Base-by-base conservation (phyloP, 2,329 filamentous ascomycete species). In the Venturia aucupariae region DNA sequence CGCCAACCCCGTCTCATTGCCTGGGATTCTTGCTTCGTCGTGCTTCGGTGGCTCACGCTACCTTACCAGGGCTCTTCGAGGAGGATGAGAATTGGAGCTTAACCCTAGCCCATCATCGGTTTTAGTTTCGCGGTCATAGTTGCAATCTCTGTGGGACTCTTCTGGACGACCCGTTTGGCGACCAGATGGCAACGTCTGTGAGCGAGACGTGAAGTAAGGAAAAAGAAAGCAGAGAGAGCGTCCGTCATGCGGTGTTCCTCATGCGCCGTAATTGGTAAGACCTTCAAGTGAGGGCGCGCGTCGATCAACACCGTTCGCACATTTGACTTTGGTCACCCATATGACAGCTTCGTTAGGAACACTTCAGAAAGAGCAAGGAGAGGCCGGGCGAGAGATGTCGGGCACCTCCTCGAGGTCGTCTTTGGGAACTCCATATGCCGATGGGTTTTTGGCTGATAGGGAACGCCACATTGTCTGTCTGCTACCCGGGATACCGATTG, bases 91-190 rank as follows among this genome's bases (percentile, higher is more conserved):
- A 78, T 88, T 86, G 90, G 90, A 92, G 92, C 90, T 92, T 96
- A 96, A 96, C 92, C 92, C 92, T 96, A 96, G 89, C 83, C 80
- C 80, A 77, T 79, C 76, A 80, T 86, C 89, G 89, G 90, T 86
- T 85, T 73, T 64, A 90, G 89, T 82, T 72, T 92, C 89, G 68
- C 70, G 68, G 68, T 69, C 69, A 71, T 65, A 65, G 67, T 66
- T 66, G 61, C 48, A 42, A 72, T 68, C 70, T 68, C 42, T 62
- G 59, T 3, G n/a, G 39, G 62, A 11, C 46, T 8, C 51, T 35
- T 38, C 46, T n/a, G 51, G 51, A 35, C 51, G 19, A 57, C 17
- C 3, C 30, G 27, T 38, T 35, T 57, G 19, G 51, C 51, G 51
- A 57, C 27, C 51, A 57, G 51, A 57, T 35, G 51, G 51, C 27